Evolutionary conservation across 768 basidiomycete genomes (phyloP), one percentile per base, ranked within the genome.

Genomic region (Coprinopsis strossmayeri): DNA sequence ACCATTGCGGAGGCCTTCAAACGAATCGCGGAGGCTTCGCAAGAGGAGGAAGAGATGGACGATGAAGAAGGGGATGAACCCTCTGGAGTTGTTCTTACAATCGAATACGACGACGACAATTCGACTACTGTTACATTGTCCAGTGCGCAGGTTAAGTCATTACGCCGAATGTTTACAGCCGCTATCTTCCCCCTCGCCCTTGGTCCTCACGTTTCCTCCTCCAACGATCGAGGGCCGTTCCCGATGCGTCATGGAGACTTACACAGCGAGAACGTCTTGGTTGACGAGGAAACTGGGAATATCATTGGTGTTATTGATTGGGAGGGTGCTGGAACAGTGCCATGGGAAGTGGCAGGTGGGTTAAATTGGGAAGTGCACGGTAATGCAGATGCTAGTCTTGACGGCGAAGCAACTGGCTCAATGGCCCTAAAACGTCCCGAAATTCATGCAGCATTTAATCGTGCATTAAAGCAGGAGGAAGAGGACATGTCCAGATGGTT

Each of bases 261-360:
- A 5, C 69, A 71, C 54, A 68, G 66, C 55, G 68, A 71, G 43
- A 71, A 71, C 48, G 65, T 71, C 20, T 60, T 71, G 21, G 69
- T 71, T 2, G 69, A 71, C 51, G 45, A 56, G 39, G 53, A 59
- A 26, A 64, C 62, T 1, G 69, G 69, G 7, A 68, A 71, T 53
- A 69, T 71, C 41, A 61, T 69, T 9, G 69, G 69, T 3, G 68
- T 71, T 2, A 57, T 71, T 24, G 69, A 71, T 47, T 71, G 69
- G 69, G 69, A 71, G 43, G 69, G 69, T 55, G 68, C 69, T 0
- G 68, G 67, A 13, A 70, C 70, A 1, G 70, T 71, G 11, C 70
- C 70, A 10, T 71, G 70, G 70, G 70, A 71, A 49, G 68, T 67
- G 11, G 69, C 69, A 40, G 70, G 69, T 10, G 69, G 69, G 7